Conservation (phyloP, 2,329 filamentous ascomycete species). For the Setomelanomma holmii region DNA sequence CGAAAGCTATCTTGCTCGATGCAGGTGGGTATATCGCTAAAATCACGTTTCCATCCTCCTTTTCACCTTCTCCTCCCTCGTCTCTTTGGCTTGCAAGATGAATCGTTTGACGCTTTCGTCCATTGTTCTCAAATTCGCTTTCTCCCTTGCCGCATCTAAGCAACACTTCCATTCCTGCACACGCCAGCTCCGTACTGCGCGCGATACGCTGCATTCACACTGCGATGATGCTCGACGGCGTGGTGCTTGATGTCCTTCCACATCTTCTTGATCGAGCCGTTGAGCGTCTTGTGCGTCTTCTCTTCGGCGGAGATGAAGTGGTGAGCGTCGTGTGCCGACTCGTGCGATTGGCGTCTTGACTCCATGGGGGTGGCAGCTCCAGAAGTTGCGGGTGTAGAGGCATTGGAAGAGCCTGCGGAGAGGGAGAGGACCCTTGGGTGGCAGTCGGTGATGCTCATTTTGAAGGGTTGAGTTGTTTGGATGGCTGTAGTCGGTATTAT, state of each 20-base stretch:
- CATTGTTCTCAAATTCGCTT: not conserved
- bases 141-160: not conserved
- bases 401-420: constrained; percentile 11
- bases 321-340: constrained; percentile 30
- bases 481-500: not conserved
- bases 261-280: constrained; percentile 35
- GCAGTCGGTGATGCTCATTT: constrained; percentile 28
- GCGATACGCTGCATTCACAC: constrained; percentile 37
- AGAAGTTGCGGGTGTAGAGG: constrained; percentile 8
- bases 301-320: constrained; percentile 24
- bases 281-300: constrained; percentile 26
- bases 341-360: constrained; percentile 24
- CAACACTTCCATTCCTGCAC: not conserved
- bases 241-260: constrained; percentile 37
- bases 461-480: constrained; percentile 9
- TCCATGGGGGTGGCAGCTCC: constrained; percentile 14
- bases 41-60: not conserved
- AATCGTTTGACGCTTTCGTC: not conserved
- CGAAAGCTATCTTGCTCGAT: not conserved
- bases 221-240: constrained; percentile 38
- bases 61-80: not conserved
- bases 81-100: not conserved
- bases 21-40: constrained; percentile 1
- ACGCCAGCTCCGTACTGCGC: constrained; percentile 28
- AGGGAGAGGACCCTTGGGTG: constrained; percentile 33